Percentiles rank a stretch among this genome's conserved stretches.
phyloP scores from a whole-genome alignment of 805 yeast genomes.

The Blastobotrys americana region DNA sequence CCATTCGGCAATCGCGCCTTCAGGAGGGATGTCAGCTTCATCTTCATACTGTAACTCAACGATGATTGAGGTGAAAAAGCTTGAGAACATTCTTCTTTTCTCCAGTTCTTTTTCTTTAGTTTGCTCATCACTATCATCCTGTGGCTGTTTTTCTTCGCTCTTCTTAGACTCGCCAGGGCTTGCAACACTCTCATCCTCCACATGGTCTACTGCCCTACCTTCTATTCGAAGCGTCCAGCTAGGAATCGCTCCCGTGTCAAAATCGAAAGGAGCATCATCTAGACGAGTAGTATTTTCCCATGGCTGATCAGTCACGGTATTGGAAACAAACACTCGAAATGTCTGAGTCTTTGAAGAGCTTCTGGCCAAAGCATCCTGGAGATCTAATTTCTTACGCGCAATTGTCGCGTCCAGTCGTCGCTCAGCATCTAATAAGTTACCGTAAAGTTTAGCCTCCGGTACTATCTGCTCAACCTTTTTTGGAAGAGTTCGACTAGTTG shows the following conservation, averaged over 20 bases:
- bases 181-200: too few relatives aligned
- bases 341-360: slow-evolving; percentile 46
- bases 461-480: slow-evolving; percentile 39
- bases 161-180: too few relatives aligned
- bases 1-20: slow-evolving; percentile 71
- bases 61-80: slow-evolving; percentile 75
- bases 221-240: slow-evolving; percentile 87
- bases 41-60: slow-evolving; percentile 52
- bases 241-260: slow-evolving; percentile 28
- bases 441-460: slow-evolving; percentile 68
- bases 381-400: slow-evolving; percentile 75
- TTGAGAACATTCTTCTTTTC: slow-evolving; percentile 56
- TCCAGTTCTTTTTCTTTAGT: slow-evolving; percentile 35
- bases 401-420: slow-evolving; percentile 70
- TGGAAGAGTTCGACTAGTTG: slow-evolving; percentile 50
- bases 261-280: slow-evolving; percentile 27
- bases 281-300: slow-evolving; percentile 56
- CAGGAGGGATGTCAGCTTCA: slow-evolving; percentile 18
- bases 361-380: slow-evolving; percentile 59
- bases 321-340: slow-evolving; percentile 74
- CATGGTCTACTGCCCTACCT: slow-evolving; percentile 64
- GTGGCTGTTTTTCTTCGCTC: neutral
- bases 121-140: neutral
- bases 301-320: slow-evolving; percentile 77
- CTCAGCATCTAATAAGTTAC: slow-evolving; percentile 73